Evolutionary conservation across 2,329 filamentous ascomycete genomes (phyloP).

Genomic region (Xylariales sp.): DNA sequence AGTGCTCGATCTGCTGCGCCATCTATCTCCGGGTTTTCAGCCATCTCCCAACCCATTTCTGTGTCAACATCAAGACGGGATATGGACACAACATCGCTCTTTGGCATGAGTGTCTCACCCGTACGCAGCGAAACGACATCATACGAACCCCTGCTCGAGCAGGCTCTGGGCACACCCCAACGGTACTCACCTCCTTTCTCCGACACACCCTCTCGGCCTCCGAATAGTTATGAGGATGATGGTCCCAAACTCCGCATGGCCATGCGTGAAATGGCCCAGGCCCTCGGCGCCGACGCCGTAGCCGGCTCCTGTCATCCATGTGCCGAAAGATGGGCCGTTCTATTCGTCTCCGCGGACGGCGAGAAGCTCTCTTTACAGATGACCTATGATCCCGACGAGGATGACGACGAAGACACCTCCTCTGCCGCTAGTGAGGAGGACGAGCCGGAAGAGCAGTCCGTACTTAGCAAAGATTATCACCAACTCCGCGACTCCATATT

Average conservation of each 20-base stretch:
- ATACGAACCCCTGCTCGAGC: conserved; percentile 70
- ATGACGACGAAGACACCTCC: conserved; percentile 71
- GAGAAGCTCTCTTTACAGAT: conserved; percentile 76
- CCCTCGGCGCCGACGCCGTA: conserved; percentile 71
- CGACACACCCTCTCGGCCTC: conserved; percentile 55
- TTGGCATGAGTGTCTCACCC: conserved; percentile 79
- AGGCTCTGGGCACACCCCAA: conserved; percentile 60
- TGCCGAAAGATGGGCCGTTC: conserved; percentile 83
- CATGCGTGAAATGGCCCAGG: conserved; percentile 76
- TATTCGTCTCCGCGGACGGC: conserved; percentile 81
- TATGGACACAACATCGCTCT: conserved; percentile 75
- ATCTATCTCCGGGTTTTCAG: conserved; percentile 75
- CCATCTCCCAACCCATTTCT: conserved; percentile 74
- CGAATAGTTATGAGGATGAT: conserved; percentile 70
- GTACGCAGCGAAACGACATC: conserved; percentile 77
- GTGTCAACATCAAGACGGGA: conserved; percentile 67
- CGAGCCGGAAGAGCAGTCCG: conserved; percentile 68
- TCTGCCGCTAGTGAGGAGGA: conserved; percentile 73
- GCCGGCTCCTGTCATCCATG: conserved; percentile 81
- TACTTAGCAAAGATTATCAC: conserved; percentile 82
- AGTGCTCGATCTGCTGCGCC: conserved; percentile 74
- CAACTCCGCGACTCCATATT: conserved; percentile 83
- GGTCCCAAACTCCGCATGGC: conserved; percentile 74
- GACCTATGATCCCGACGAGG: conserved; percentile 76
- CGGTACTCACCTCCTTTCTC: conserved; percentile 66